Evolutionary conservation across 192 early-diverging fungal genomes (phyloP).

Genomic region (Coemansia sp.): DNA sequence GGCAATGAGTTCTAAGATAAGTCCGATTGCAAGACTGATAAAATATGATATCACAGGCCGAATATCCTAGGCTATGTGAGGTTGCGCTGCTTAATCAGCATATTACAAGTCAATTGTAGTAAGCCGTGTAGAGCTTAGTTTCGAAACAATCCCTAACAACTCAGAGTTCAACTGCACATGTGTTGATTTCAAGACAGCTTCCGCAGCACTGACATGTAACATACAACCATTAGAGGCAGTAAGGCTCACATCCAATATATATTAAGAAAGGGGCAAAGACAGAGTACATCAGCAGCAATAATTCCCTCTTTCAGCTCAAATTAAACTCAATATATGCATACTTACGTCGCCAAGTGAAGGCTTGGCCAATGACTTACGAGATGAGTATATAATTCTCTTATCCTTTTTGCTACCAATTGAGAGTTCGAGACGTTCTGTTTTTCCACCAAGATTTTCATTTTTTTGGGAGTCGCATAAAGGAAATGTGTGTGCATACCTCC

Average conservation of each 20-base stretch:
- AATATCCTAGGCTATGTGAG: background rate
- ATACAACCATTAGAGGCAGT: conserved; percentile 2
- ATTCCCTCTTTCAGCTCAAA: background rate
- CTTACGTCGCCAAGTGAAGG: background rate
- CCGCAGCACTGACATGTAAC: conserved; percentile 6
- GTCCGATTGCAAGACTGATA: background rate
- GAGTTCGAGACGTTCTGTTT: background rate
- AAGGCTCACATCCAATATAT: background rate
- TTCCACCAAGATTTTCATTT: background rate
- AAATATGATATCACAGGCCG: background rate
- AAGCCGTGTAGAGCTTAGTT: background rate
- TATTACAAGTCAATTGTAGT: background rate
- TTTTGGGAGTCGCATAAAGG: background rate
- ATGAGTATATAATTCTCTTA: background rate
- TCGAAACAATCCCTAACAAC: background rate
- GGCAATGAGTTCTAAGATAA: conserved; percentile 1
- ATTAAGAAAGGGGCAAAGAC: background rate
- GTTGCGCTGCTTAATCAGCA: background rate
- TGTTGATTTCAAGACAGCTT: conserved; percentile 4
- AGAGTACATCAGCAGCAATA: background rate
- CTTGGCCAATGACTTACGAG: background rate
- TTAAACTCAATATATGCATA: conserved; percentile 24
- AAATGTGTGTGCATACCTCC: background rate
- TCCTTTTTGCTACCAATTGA: background rate
- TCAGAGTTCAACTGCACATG: background rate